These are phyloP conservation scores for Candida chauliodis DNA, from an alignment of 805 yeast genomes.

Conservation along the genomic window DNA sequence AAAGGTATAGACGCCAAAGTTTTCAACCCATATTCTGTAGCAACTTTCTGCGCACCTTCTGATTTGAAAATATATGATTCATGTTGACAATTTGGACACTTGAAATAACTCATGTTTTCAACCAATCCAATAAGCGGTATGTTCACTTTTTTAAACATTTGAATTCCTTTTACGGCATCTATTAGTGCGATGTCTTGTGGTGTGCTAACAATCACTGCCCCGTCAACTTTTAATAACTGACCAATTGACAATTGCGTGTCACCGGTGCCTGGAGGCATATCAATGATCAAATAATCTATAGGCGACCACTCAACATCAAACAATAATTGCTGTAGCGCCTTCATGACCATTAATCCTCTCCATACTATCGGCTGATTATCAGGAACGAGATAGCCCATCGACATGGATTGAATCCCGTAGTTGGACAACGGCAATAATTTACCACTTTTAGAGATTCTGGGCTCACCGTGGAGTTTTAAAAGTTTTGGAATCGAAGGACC, in stretches of 20 bases:
- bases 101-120: constrained; percentile 75
- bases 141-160: constrained; percentile 69
- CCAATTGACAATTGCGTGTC: constrained; percentile 82
- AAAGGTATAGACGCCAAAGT: constrained; percentile 69
- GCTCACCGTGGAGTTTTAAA: constrained; percentile 67
- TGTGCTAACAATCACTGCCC: constrained; percentile 79
- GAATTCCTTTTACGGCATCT: constrained; percentile 76
- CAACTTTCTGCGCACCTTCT: constrained; percentile 55
- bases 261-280: constrained; percentile 92
- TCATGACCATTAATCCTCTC: constrained; percentile 86
- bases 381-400: constrained; percentile 77
- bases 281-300: constrained; percentile 68
- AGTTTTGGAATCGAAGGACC: constrained; percentile 82
- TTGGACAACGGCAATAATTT: constrained; percentile 63
- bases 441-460: constrained; percentile 50
- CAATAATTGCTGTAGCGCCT: constrained; percentile 78
- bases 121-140: constrained; percentile 76
- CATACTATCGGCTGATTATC: constrained; percentile 73
- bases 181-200: constrained; percentile 82
- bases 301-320: constrained; percentile 76
- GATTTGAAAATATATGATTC: constrained; percentile 72
- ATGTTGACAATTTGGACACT: constrained; percentile 74
- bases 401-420: constrained; percentile 80
- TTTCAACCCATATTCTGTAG: constrained; percentile 42
- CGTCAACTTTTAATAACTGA: constrained; percentile 71